phyloP scores from a whole-genome alignment of 306 rosid genomes.

The Vigna unguiculata region DNA sequence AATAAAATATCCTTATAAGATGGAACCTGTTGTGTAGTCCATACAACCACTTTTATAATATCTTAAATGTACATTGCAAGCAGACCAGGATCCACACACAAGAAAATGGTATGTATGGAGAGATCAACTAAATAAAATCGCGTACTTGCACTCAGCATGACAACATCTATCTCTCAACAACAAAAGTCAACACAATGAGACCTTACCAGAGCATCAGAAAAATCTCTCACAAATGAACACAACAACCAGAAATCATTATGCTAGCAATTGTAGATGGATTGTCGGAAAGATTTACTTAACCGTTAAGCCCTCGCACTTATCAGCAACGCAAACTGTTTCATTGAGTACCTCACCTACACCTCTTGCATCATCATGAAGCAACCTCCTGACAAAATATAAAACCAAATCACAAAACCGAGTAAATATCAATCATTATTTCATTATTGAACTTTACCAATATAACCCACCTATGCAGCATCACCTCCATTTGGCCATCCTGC shows the following conservation, averaged over 20 bases:
- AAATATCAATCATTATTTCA: slow-evolving; percentile 26
- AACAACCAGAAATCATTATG: slow-evolving; percentile 31
- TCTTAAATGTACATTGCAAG: slow-evolving; percentile 11
- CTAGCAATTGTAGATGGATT: slow-evolving; percentile 20
- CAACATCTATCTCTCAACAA: slow-evolving; percentile 7
- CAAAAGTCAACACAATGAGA: slow-evolving; percentile 8
- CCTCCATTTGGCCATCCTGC: slow-evolving; percentile 80
- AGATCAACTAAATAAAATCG: slow-evolving; percentile 19
- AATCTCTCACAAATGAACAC: slow-evolving; percentile 32
- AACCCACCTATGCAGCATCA: slow-evolving; percentile 80
- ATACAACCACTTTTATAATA: not conserved
- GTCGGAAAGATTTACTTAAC: slow-evolving; percentile 60
- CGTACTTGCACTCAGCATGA: not conserved
- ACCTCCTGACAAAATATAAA: slow-evolving; percentile 66
- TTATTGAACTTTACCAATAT: slow-evolving; percentile 36
- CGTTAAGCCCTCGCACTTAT: slow-evolving; percentile 74
- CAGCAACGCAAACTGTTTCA: slow-evolving; percentile 79
- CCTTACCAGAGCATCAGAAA: not conserved
- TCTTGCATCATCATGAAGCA: slow-evolving; percentile 87
- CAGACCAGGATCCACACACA: slow-evolving; percentile 2
- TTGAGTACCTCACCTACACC: slow-evolving; percentile 91
- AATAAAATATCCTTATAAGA: too few relatives aligned
- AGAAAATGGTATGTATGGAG: slow-evolving; percentile 21
- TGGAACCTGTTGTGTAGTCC: too few relatives aligned
- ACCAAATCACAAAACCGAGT: slow-evolving; percentile 39